Percentiles rank a stretch among this genome's conserved stretches.
These are phyloP conservation scores for Tetragonia tetragonoides DNA, from an alignment of 148 eudicot species.

Conservation along the genomic window DNA sequence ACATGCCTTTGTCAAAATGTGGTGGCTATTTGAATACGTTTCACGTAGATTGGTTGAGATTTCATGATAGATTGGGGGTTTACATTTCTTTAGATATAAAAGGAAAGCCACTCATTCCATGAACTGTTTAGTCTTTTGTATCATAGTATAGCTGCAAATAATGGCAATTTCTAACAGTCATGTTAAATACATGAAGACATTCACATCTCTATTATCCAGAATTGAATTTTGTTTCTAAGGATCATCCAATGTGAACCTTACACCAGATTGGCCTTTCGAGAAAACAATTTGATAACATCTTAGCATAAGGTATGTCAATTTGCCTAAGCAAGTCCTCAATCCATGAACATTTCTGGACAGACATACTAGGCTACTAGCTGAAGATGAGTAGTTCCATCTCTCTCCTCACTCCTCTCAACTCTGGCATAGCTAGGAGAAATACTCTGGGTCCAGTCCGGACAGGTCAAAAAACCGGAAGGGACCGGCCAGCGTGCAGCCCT, in stretches of 20 bases:
- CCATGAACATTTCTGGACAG: neutral
- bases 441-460: too few relatives aligned
- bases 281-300: neutral
- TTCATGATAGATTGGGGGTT: neutral
- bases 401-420: too few relatives aligned
- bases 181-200: neutral
- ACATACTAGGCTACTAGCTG: too few relatives aligned
- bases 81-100: neutral
- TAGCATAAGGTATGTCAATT: neutral
- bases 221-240: neutral
- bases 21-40: neutral
- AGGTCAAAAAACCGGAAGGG: too few relatives aligned
- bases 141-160: neutral
- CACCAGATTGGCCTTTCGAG: neutral
- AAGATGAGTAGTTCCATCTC: neutral
- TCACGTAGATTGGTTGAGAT: neutral
- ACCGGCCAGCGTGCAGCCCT: too few relatives aligned
- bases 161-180: neutral
- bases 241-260: slow-evolving; percentile 4
- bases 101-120: neutral
- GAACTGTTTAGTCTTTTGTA: neutral
- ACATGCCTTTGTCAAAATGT: too few relatives aligned
- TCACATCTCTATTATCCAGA: neutral
- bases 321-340: neutral
- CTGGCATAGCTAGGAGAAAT: too few relatives aligned